Conservation (phyloP, 129 eudicot species). For the Flaveria bidentis region DNA sequence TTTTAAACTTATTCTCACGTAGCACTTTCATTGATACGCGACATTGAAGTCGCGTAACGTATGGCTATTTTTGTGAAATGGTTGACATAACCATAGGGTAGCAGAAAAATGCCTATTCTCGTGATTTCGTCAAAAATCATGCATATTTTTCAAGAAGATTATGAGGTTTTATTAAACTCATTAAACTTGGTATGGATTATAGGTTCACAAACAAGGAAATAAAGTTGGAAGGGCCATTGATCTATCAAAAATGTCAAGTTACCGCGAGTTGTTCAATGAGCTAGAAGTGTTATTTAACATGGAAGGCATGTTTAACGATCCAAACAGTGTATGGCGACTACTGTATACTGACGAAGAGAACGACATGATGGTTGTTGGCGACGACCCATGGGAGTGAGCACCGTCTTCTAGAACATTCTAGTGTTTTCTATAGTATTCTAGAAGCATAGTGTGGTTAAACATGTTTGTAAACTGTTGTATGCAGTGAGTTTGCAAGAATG, state of each 20-base stretch:
- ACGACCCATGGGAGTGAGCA: conserved; percentile 92
- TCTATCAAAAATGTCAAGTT: conserved; percentile 65
- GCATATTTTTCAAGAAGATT: too few relatives aligned
- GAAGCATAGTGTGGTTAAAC: conserved; percentile 5
- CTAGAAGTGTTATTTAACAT: conserved; percentile 73
- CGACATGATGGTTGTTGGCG: conserved; percentile 97
- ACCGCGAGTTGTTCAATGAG: conserved; percentile 68
- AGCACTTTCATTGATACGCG: too few relatives aligned
- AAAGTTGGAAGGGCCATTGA: conserved; percentile 93
- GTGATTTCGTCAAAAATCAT: too few relatives aligned
- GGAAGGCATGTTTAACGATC: conserved; percentile 72
- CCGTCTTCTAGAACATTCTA: background rate
- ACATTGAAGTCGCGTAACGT: background rate
- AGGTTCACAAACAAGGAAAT: conserved; percentile 98
- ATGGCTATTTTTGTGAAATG: background rate
- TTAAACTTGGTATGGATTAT: too few relatives aligned
- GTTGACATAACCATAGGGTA: background rate
- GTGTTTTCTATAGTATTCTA: conserved; percentile 2
- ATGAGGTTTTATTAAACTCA: too few relatives aligned
- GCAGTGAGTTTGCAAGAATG: conserved; percentile 81
- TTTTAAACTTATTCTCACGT: too few relatives aligned
- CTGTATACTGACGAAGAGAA: conserved; percentile 86
- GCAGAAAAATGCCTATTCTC: background rate
- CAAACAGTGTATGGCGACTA: conserved; percentile 71
- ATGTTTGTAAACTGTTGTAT: conserved; percentile 21